phyloP scores from a whole-genome alignment of 2,329 filamentous ascomycete species.

The Colletotrichum camelliae region DNA sequence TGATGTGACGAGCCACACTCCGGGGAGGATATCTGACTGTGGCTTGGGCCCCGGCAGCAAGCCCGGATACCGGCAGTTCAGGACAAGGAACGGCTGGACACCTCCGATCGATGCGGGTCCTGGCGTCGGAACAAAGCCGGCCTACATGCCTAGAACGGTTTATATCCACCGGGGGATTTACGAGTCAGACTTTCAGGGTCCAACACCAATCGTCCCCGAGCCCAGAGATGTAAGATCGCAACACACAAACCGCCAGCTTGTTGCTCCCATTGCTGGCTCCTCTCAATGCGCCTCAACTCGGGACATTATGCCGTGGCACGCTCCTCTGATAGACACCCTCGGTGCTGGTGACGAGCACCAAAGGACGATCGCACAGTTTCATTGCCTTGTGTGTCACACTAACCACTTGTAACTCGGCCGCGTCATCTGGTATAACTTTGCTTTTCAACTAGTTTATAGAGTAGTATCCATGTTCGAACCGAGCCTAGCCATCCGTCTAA shows the following conservation, averaged over 20 bases:
- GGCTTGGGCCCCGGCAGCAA: not conserved
- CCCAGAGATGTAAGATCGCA: not conserved
- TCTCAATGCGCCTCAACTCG: not conserved
- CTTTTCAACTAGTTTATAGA: not conserved
- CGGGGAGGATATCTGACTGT: not conserved
- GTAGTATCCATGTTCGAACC: slow-evolving; percentile 1
- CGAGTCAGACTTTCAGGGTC: not conserved
- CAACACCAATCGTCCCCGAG: not conserved
- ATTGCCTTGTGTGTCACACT: not conserved
- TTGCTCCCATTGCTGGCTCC: not conserved
- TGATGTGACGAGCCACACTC: not conserved
- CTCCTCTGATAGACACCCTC: not conserved
- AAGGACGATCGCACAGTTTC: not conserved
- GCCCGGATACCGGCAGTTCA: not conserved
- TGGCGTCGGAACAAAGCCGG: not conserved
- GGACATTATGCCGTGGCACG: not conserved
- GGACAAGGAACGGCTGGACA: not conserved
- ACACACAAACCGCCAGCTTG: not conserved
- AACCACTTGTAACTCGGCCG: not conserved
- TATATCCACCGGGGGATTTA: not conserved
- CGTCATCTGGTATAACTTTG: not conserved
- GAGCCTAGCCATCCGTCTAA: not conserved
- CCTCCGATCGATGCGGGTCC: not conserved
- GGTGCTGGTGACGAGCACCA: not conserved
- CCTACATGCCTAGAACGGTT: not conserved